phyloP scores from a whole-genome alignment of 1,284 basidiomycete species.

The Takashimella tepidaria region DNA sequence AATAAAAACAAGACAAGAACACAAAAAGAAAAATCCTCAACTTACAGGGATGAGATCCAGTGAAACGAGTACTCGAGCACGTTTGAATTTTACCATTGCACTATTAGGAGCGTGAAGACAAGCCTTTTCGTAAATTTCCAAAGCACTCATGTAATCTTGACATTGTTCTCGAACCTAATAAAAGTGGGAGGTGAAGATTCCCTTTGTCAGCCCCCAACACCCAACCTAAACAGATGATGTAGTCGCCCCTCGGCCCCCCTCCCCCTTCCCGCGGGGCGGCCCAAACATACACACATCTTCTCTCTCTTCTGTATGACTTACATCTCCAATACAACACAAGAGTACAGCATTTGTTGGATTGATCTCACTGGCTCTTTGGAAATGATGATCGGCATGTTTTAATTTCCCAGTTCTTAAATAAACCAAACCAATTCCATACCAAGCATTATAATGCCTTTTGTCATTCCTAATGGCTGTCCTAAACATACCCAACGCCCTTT shows the following conservation, averaged over 20 bases:
- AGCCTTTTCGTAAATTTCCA: conserved; percentile 72
- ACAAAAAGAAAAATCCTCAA: conserved; percentile 21
- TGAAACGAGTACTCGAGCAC: conserved; percentile 78
- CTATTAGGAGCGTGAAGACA: conserved; percentile 70
- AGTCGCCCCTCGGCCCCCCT: conserved; percentile 3
- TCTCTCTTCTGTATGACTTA: conserved; percentile 48
- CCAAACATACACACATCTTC: background rate
- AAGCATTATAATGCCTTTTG: conserved; percentile 88
- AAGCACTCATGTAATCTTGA: conserved; percentile 65
- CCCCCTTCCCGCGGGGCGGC: background rate
- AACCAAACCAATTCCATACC: conserved; percentile 95
- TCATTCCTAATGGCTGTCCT: conserved; percentile 81
- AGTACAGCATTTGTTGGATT: conserved; percentile 87
- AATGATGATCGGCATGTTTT: conserved; percentile 88
- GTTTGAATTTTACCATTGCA: conserved; percentile 81
- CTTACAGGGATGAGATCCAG: conserved; percentile 74
- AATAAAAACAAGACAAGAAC: too few relatives aligned
- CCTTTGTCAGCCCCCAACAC: too few relatives aligned
- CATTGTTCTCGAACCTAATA: conserved; percentile 73
- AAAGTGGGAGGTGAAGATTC: too few relatives aligned
- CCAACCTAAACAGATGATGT: too few relatives aligned
- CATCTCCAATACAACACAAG: conserved; percentile 83
- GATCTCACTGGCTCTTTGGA: conserved; percentile 79
- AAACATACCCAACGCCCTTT: conserved; percentile 82
- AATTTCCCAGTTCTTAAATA: conserved; percentile 87